Conservation (phyloP, 2,329 filamentous ascomycete genomes). For the Diaporthe sp. region DNA sequence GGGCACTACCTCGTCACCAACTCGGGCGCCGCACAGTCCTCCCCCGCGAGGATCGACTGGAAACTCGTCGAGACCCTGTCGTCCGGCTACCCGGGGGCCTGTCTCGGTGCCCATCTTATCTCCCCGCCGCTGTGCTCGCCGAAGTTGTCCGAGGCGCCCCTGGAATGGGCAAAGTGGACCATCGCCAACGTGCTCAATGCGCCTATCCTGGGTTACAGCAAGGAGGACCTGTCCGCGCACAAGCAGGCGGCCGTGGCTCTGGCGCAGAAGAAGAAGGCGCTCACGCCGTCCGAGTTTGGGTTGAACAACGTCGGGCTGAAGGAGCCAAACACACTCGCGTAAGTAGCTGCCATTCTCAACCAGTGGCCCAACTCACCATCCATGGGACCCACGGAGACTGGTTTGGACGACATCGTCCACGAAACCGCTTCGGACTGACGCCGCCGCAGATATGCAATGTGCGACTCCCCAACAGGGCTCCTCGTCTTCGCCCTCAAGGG, state of each 20-base stretch:
- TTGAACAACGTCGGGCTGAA: conserved; percentile 48
- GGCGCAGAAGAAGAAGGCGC: conserved; percentile 37
- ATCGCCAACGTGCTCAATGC: conserved; percentile 63
- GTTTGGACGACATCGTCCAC: background rate
- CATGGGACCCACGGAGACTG: too few relatives aligned
- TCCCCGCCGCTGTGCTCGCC: conserved; percentile 68
- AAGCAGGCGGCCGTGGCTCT: conserved; percentile 43
- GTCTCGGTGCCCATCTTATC: conserved; percentile 71
- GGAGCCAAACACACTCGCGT: conserved; percentile 66
- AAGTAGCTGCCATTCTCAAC: background rate
- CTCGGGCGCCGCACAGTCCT: conserved; percentile 59
- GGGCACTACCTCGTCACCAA: conserved; percentile 69
- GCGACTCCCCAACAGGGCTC: conserved; percentile 71
- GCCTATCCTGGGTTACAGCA: conserved; percentile 67
- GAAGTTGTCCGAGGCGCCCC: conserved; percentile 54
- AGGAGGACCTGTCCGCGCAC: conserved; percentile 63
- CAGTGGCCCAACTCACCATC: background rate
- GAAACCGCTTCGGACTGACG: background rate
- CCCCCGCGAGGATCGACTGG: conserved; percentile 65
- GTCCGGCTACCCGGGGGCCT: conserved; percentile 60
- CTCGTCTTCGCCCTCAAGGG: conserved; percentile 66
- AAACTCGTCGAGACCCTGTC: conserved; percentile 63
- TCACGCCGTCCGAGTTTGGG: conserved; percentile 44
- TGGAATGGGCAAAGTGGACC: conserved; percentile 68
- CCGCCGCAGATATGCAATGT: conserved; percentile 63